Evolutionary conservation across 352 stramenopile species (phyloP), one percentile per base, ranked within the genome.

Genomic region (Phytophthora agathidicida): DNA sequence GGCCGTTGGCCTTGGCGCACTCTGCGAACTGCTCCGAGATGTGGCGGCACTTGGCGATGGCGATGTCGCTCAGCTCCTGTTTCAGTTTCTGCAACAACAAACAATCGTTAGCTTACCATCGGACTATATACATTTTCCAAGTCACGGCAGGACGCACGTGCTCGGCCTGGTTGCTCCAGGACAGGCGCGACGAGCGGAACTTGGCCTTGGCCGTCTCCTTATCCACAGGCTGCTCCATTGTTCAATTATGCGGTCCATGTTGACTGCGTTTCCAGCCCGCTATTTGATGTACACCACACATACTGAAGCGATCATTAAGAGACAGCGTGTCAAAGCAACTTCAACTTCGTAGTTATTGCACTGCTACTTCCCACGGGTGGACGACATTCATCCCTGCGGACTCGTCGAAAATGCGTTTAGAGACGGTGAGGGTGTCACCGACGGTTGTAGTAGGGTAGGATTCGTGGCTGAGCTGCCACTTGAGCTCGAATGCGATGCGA

Each of bases 81-180:
- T 79, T 83, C 46, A 94, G 56, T 83, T 89, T 90, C 83, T 93
- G 16, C 27, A 48, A 14, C 47, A 43, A 39, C 14, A 14, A 42
- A 51, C 36, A 38, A 41, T 7, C n/a, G 9, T 46, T 31, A 42
- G 48, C 19, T 24, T 31, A 23, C 20, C 30, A 17, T 19, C 2
- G 41, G 10, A 50, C 8, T n/a, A 48, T 16, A 33, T 8, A 26
- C 16, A 37, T 2, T 3, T 19, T 17, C n/a, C n/a, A n/a, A 20
- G 3, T 19, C 22, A 11, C 22, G 27, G 22, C 13, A 55, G 20
- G n/a, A 78, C 76, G 45, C 47, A 92, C 80, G 38, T 94, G 82
- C 54, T 92, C 82, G 3, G 84, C 84, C 59, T 92, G 84, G 66
- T 92, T 94, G 59, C 82, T 92, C 84, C 84, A 91, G 30, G 77